Base-by-base conservation (phyloP, 805 yeast species). In the Nakazawaea populi region DNA sequence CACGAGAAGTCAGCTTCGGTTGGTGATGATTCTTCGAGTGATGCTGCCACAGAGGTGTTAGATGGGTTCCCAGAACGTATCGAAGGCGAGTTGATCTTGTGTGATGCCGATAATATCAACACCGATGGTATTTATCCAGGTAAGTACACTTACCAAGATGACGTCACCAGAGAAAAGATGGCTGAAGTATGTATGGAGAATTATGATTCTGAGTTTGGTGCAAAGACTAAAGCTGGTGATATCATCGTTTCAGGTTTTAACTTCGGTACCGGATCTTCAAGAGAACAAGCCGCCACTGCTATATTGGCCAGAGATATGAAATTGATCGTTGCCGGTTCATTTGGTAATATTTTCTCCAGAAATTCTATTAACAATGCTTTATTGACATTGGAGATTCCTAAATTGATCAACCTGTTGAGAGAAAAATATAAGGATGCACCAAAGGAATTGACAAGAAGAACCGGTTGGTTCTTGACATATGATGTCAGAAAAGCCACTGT, bases 241-340 rank as follows among this genome's bases (percentile, higher is more conserved):
- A 90, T 94, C 59, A 80, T 94, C 51, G 80, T 94, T 44, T 82
- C 91, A 51, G 99, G 99, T 14, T 94, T 73, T 76, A 94, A 94
- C 67, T 94, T 94, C 66, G 99, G 99, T 60, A 94, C 99, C 9
- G 99, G 99, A 44, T 91, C 97, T 7, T 89, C 97, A 29, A 83
- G 99, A 72, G 99, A 94, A 68, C 99, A 94, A 73, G 99, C 99
- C 4, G 99, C 99, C 35, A 94, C 99, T n/a, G 91, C 96, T 27
- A 86, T 94, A 53, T 76, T 94, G 57, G 98, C 99, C 41, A 82
- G 95, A 62, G 98, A 90, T 57, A 89, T 94, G 78, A 82, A 83
- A 58, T 74, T 94, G 58, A 96, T 94, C 27, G 96, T 95, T 53
- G 87, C 97, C 11, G 99, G 99, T 35, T 92, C 98, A 1, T 94